phyloP scores from a whole-genome alignment of 805 yeast species.

The Metschnikowia sp. region DNA sequence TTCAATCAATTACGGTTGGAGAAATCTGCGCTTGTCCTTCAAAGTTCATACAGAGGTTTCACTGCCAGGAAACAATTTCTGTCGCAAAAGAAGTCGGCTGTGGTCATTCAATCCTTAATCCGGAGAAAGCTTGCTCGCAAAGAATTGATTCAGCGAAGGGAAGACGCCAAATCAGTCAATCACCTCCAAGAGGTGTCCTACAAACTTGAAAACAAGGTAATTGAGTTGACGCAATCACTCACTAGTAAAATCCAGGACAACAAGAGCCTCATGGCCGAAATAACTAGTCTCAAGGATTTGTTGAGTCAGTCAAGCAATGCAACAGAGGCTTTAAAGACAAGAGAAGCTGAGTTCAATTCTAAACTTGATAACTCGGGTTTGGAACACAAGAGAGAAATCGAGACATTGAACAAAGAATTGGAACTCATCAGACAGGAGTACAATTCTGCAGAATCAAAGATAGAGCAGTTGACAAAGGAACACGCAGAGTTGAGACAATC shows the following conservation, averaged over 20 bases:
- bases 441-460: constrained; percentile 53
- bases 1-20: constrained; percentile 49
- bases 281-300: constrained; percentile 42
- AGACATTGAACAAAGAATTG: constrained; percentile 53
- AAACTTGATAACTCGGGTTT: constrained; percentile 42
- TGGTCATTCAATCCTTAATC: constrained; percentile 70
- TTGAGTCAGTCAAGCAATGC: constrained; percentile 54
- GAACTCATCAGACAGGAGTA: constrained; percentile 52
- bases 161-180: constrained; percentile 90
- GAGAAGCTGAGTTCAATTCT: constrained; percentile 52
- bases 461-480: constrained; percentile 56
- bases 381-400: constrained; percentile 49
- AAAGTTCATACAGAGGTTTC: constrained; percentile 68
- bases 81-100: constrained; percentile 50
- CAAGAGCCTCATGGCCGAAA: constrained; percentile 61
- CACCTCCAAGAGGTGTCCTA: constrained; percentile 90
- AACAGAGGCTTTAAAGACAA: constrained; percentile 51
- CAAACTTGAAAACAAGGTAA: constrained; percentile 94
- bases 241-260: constrained; percentile 80
- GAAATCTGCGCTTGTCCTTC: constrained; percentile 68
- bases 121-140: constrained; percentile 73
- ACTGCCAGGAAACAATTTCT: constrained; percentile 53
- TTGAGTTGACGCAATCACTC: constrained; percentile 84
- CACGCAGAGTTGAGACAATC: constrained; percentile 64
- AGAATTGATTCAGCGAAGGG: constrained; percentile 60